Percentiles rank a stretch among this genome's conserved stretches.
Evolutionary conservation across 2,329 filamentous ascomycete genomes (phyloP).

Genomic region (Fusarium sp.): DNA sequence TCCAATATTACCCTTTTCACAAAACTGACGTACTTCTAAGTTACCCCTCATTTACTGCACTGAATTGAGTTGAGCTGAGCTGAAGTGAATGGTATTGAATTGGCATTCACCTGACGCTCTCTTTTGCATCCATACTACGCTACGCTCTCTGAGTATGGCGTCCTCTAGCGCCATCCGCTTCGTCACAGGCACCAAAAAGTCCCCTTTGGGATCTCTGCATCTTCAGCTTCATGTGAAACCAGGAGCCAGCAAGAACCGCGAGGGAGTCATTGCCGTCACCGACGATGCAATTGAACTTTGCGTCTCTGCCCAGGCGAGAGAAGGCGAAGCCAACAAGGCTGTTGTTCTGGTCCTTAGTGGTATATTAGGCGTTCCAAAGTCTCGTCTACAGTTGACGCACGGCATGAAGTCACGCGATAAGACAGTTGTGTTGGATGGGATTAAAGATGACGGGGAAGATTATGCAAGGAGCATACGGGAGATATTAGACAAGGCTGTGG

Average conservation of each 20-base stretch:
- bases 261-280: constrained; percentile 72
- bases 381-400: constrained; percentile 73
- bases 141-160: constrained; percentile 43
- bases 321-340: constrained; percentile 79
- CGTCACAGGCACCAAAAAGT: constrained; percentile 64
- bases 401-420: constrained; percentile 78
- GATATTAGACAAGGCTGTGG: constrained; percentile 49
- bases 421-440: constrained; percentile 63
- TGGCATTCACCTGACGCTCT: constrained; percentile 8
- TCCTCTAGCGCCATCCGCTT: constrained; percentile 60
- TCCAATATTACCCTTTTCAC: neutral
- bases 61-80: neutral
- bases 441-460: constrained; percentile 52
- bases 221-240: constrained; percentile 79
- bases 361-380: constrained; percentile 73
- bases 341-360: constrained; percentile 74
- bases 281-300: constrained; percentile 74
- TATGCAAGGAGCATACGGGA: constrained; percentile 50
- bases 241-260: constrained; percentile 71
- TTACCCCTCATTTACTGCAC: constrained; percentile 28
- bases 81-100: neutral
- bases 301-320: constrained; percentile 74
- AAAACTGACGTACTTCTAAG: neutral
- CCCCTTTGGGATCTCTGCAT: constrained; percentile 64
- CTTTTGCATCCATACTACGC: constrained; percentile 3